phyloP scores from a whole-genome alignment of 192 early-diverging fungal species.

The Coemansia sp. region DNA sequence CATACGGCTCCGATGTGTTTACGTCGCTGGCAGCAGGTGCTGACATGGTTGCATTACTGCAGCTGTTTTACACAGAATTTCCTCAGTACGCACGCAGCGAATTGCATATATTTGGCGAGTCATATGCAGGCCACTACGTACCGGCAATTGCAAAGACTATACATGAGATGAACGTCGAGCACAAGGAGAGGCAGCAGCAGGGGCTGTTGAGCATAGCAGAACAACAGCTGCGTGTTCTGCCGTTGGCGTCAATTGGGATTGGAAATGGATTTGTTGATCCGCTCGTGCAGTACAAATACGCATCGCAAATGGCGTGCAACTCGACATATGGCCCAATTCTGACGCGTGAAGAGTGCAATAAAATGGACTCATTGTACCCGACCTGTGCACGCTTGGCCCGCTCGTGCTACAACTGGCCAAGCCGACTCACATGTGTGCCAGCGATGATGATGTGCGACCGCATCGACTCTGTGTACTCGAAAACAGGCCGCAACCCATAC shows the following conservation, averaged over 20 bases:
- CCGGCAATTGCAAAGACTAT: slow-evolving; percentile 87
- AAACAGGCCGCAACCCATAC: slow-evolving; percentile 82
- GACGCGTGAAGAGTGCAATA: slow-evolving; percentile 60
- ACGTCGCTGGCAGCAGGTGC: slow-evolving; percentile 69
- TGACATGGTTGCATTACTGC: slow-evolving; percentile 85
- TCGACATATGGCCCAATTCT: slow-evolving; percentile 73
- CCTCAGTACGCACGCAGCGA: slow-evolving; percentile 66
- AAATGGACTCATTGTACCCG: slow-evolving; percentile 57
- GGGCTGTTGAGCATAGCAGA: slow-evolving; percentile 25
- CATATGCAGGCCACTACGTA: slow-evolving; percentile 86
- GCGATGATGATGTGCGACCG: slow-evolving; percentile 3
- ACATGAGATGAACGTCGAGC: slow-evolving; percentile 58
- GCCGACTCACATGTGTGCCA: not conserved
- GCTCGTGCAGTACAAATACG: slow-evolving; percentile 75
- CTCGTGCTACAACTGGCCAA: not conserved
- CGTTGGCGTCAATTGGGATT: slow-evolving; percentile 72
- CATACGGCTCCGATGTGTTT: slow-evolving; percentile 67
- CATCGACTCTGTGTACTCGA: slow-evolving; percentile 4
- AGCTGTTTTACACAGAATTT: slow-evolving; percentile 80
- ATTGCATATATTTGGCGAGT: slow-evolving; percentile 89
- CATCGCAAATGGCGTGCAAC: slow-evolving; percentile 69
- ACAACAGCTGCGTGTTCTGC: slow-evolving; percentile 4
- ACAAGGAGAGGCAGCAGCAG: not conserved
- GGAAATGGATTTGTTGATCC: slow-evolving; percentile 91
- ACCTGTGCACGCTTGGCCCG: slow-evolving; percentile 6